These are phyloP conservation scores for Phytophthora cryptogea DNA, from an alignment of 352 stramenopile species.

Conservation along the genomic window DNA sequence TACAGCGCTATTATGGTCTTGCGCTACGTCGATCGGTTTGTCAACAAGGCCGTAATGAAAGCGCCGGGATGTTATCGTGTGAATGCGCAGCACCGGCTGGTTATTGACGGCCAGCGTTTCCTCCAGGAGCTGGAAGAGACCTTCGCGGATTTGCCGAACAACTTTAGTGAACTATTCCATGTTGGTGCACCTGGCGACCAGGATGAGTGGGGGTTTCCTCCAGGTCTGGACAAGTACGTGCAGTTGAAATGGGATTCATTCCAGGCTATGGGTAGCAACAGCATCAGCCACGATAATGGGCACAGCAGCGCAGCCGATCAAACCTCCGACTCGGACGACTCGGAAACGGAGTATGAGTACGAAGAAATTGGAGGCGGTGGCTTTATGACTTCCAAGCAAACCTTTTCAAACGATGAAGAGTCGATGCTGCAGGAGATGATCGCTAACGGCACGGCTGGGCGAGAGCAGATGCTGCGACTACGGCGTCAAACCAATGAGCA, in stretches of 20 bases:
- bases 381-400: slow-evolving; percentile 62
- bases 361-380: slow-evolving; percentile 45
- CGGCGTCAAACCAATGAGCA: slow-evolving; percentile 65
- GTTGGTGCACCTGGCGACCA: slow-evolving; percentile 17
- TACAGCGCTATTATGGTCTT: slow-evolving; percentile 85
- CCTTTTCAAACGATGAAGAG: slow-evolving; percentile 72
- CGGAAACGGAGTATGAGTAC: slow-evolving; percentile 68
- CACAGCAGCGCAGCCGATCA: slow-evolving; percentile 24
- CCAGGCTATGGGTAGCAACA: slow-evolving; percentile 32
- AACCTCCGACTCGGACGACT: slow-evolving; percentile 57
- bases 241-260: slow-evolving; percentile 86
- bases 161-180: slow-evolving; percentile 61
- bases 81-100: slow-evolving; percentile 42
- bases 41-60: slow-evolving; percentile 75
- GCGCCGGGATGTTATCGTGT: slow-evolving; percentile 74
- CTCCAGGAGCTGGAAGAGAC: slow-evolving; percentile 65
- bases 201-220: slow-evolving; percentile 64
- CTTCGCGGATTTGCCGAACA: slow-evolving; percentile 61
- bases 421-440: slow-evolving; percentile 85
- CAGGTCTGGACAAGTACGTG: slow-evolving; percentile 69
- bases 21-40: slow-evolving; percentile 80
- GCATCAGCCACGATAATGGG: slow-evolving; percentile 21
- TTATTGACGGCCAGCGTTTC: slow-evolving; percentile 76
- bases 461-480: slow-evolving; percentile 71
- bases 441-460: slow-evolving; percentile 66